A percentile compares a stretch with the other conserved stretches of the same genome.
phyloP scores from a whole-genome alignment of 2,329 filamentous ascomycete species.

The Verticillium alfalfae region DNA sequence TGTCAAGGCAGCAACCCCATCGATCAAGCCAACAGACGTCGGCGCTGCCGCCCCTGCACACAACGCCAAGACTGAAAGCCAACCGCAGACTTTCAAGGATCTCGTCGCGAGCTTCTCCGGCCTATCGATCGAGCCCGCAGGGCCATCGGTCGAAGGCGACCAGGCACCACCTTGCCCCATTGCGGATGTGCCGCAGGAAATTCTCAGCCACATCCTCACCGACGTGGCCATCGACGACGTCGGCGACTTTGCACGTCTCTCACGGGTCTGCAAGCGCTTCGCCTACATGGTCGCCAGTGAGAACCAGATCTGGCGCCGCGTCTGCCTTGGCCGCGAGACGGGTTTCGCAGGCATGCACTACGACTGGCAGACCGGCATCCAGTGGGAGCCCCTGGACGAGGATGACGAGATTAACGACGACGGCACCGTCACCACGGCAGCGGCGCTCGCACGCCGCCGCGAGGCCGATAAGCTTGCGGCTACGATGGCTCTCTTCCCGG shows the following conservation, averaged over 20 bases:
- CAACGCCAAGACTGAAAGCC: slow-evolving; percentile 26
- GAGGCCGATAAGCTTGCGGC: slow-evolving; percentile 24
- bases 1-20: slow-evolving; percentile 35
- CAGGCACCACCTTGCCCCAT: slow-evolving; percentile 76
- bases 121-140: slow-evolving; percentile 61
- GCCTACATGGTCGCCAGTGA: slow-evolving; percentile 82
- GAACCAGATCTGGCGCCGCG: slow-evolving; percentile 76
- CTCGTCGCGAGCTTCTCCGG: slow-evolving; percentile 72
- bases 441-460: slow-evolving; percentile 27
- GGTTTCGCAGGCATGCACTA: slow-evolving; percentile 85
- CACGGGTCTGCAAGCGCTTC: slow-evolving; percentile 79
- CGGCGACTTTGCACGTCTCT: slow-evolving; percentile 67
- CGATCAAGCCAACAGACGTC: slow-evolving; percentile 4
- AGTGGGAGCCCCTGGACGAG: slow-evolving; percentile 46
- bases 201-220: slow-evolving; percentile 72
- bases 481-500: slow-evolving; percentile 35
- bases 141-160: slow-evolving; percentile 66
- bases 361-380: slow-evolving; percentile 59
- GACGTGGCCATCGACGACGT: slow-evolving; percentile 71
- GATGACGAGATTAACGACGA: slow-evolving; percentile 23
- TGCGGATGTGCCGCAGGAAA: slow-evolving; percentile 71
- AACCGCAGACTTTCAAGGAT: slow-evolving; percentile 53
- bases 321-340: slow-evolving; percentile 65
- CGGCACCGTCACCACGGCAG: slow-evolving; percentile 24
- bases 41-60: slow-evolving; percentile 17